Base-by-base conservation (phyloP, 441 rosid species). In the Euphorbia schlechtendalii region DNA sequence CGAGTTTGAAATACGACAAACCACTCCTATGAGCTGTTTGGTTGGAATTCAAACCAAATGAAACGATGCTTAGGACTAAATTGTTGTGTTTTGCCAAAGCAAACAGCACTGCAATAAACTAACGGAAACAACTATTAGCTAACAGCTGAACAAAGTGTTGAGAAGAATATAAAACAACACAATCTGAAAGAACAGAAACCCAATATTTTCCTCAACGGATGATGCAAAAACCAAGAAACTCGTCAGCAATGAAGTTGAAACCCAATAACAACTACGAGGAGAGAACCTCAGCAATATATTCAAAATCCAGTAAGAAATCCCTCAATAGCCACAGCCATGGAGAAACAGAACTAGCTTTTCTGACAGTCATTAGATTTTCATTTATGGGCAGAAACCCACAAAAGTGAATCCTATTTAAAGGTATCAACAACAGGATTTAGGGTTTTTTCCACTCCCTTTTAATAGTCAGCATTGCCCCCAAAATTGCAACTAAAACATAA, bases 241-340 rank as follows among this genome's bases (percentile, higher is more conserved):
- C 73, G 53, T 77, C 81, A 10, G 55, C 61, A 65, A 72, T 55
- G 61, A 77, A 76, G 32, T 77, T 77, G 41, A 79, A 34, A 60
- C 71, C 73, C 25, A 56, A 72, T 15, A 70, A 62, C 20, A 75
- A 46, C 61, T 79, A 75, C 76, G 74, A 82, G 38, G 63, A 66
- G 51, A 77, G 38, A 43, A 53, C 81, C 74, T 78, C 79, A 38
- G 78, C 87, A 48, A 82, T 74, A 74, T 68, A 74, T 68, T 78
- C 86, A 67, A 81, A 80, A 54, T 81, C 79, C 25, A 84, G 67
- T 69, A 81, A 75, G 77, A 81, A 76, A 49, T 78, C 81, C 69
- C 12, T 61, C 64, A 13, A 68, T 49, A 45, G 27, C 58, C 62
- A 56, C 25, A 56, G 22, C 56, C 45, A 48, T 48, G 14, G 60